Evolutionary conservation across 371 early-diverging fungal species (phyloP).

Genomic region (Mucor indicus): DNA sequence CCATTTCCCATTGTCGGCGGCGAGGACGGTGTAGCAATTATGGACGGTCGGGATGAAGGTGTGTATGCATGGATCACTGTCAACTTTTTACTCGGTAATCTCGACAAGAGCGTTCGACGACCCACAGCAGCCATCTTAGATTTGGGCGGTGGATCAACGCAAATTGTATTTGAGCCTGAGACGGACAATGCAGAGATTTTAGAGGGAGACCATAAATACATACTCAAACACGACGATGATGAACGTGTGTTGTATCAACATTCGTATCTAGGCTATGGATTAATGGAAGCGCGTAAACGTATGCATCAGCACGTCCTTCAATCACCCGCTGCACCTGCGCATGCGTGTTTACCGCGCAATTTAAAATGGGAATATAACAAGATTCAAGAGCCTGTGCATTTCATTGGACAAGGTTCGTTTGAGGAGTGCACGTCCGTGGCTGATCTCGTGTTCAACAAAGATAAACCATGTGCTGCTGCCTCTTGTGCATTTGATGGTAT

Average conservation of each 20-base stretch:
- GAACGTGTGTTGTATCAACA: constrained; percentile 89
- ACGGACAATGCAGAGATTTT: constrained; percentile 43
- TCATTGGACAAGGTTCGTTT: constrained; percentile 46
- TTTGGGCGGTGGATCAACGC: constrained; percentile 95
- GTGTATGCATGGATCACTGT: constrained; percentile 98
- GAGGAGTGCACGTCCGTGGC: constrained; percentile 50
- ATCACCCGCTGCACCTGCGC: constrained; percentile 18
- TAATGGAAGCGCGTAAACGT: constrained; percentile 83
- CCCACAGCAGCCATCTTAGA: constrained; percentile 91
- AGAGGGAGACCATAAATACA: constrained; percentile 66
- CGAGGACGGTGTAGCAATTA: constrained; percentile 77
- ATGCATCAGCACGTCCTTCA: constrained; percentile 44
- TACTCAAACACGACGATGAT: constrained; percentile 65
- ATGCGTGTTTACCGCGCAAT: constrained; percentile 61
- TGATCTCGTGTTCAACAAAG: constrained; percentile 59
- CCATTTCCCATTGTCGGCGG: constrained; percentile 81
- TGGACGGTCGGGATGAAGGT: constrained; percentile 96
- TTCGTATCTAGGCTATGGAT: constrained; percentile 90
- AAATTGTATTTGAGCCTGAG: constrained; percentile 94
- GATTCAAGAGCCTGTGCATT: constrained; percentile 14
- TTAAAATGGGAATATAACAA: constrained; percentile 29
- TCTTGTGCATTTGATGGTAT: constrained; percentile 89
- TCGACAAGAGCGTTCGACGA: constrained; percentile 32
- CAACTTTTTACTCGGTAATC: constrained; percentile 77
- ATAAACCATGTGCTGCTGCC: constrained; percentile 43